A percentile compares a stretch with the other conserved stretches of the same genome.
phyloP scores from a whole-genome alignment of 495 filamentous ascomycete species.

The Penicillium coprophilum region DNA sequence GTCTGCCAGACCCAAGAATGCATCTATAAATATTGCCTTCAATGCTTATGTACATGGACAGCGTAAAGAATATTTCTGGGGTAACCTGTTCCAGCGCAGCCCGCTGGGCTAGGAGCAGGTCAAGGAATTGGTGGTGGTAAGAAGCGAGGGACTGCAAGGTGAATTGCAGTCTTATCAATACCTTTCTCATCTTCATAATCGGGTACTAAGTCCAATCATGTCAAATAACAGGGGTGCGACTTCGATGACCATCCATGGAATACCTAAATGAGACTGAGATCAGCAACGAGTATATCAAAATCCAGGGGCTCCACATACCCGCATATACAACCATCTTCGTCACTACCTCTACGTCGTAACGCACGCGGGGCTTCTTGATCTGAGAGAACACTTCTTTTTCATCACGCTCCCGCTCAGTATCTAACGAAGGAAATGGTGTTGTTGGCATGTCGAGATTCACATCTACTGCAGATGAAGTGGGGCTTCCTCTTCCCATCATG shows the following conservation, averaged over 20 bases:
- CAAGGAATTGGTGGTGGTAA: not conserved
- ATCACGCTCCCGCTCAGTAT: constrained; percentile 45
- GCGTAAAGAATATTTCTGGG: constrained; percentile 12
- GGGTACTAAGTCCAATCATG: constrained; percentile 34
- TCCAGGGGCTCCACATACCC: constrained; percentile 54
- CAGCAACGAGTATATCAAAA: constrained; percentile 5
- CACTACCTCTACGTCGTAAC: constrained; percentile 96
- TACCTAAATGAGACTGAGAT: constrained; percentile 22
- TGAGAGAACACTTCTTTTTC: constrained; percentile 82
- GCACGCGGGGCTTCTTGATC: constrained; percentile 81
- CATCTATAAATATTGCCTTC: constrained; percentile 19
- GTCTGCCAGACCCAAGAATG: not conserved
- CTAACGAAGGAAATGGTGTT: constrained; percentile 35
- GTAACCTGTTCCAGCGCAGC: constrained; percentile 19
- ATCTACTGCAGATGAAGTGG: constrained; percentile 29
- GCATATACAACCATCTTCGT: constrained; percentile 95
- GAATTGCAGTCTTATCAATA: not conserved
- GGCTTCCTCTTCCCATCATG: constrained; percentile 64
- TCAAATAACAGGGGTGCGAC: constrained; percentile 33
- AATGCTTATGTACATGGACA: constrained; percentile 28
- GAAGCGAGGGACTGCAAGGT: not conserved
- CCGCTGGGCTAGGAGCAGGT: constrained; percentile 20
- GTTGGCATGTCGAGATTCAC: constrained; percentile 17
- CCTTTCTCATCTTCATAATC: constrained; percentile 6
- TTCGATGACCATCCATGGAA: constrained; percentile 37